Evolutionary conservation across 495 filamentous ascomycete genomes (phyloP), one percentile per base, ranked within the genome.

Genomic region (Trichoderma gamsii): DNA sequence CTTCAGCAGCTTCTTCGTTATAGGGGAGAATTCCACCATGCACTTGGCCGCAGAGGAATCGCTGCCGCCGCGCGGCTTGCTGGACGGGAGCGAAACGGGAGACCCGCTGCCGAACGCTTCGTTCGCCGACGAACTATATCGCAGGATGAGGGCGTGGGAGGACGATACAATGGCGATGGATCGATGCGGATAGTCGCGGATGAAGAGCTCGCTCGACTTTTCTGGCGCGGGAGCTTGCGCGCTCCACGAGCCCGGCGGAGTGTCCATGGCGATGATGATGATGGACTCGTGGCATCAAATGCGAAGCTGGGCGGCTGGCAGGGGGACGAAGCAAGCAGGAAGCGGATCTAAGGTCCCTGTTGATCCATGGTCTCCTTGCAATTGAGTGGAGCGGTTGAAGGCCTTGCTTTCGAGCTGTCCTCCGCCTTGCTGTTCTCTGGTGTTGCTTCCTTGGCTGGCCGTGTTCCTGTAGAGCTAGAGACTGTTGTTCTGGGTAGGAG

Each of bases 111-210:
- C 64, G 15, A 41, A 41, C 41, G 76, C 73, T 71, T 80, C 77
- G 69, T 80, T 80, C 16, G 84, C 86, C 9, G 85, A 81, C 27
- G 84, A 75, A 69, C 82, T 90, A 80, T 96, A 85, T 38, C 89
- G 88, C 70, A 98, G 90, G 66, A 97, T 87, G 70, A 99, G 83
- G 71, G 86, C 89, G 80, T 96, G 88, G 18, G 91, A 86, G 9
- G 84, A 73, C 16, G 93, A 92, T 27, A 87, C 86, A 67, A 99
- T 84, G 23, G 91, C 92, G 76, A 99, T 91, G 67, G 92, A 88
- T 67, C 95, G 89, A 71, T 90, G 85, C 71, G 93, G 92, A 74
- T 90, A 86, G 72, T 97, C 91, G 73, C 89, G 86, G 66, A 91
- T 80, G 56, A 90, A 82, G 61, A 92, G 76, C 69, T 81, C 79